Evolutionary conservation across 805 yeast genomes (phyloP), one percentile per base, ranked within the genome.

Genomic region (Candida ovalis): DNA sequence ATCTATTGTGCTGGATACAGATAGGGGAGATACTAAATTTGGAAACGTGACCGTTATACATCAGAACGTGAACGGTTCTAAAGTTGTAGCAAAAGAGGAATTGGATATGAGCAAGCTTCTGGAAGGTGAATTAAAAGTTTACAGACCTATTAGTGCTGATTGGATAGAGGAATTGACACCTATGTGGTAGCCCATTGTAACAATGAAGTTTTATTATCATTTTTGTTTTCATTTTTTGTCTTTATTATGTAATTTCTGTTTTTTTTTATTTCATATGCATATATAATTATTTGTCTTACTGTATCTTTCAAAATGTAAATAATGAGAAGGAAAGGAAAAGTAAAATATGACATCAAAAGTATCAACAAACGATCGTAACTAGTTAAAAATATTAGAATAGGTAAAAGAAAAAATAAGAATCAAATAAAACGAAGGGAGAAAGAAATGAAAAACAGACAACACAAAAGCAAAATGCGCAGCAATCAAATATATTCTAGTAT

Each of bases 11-110:
- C 69, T 36, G 63, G 70, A 40, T 22, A 74, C 69, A 4, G 40
- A 48, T 4, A 40, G 63, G 12, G 63, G 56, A 10, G 68, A 65
- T 19, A 55, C 53, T 1, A 62, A 58, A 13, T 42, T 52, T 2
- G 52, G 55, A 1, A 51, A 50, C 17, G 35, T 78, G 8, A 51
- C 54, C 12, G 68, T 79, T 9, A 63, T 72, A 3, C 82, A 80
- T 50, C 84, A 79, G 55, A 80, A 80, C 53, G 76, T 74, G 9
- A 68, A 67, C 43, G 76, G 75, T 1, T 66, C 61, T 10, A 68
- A 70, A 42, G 54, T 53, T 3, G 84, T 80, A 1, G 52, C 61
- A 15, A 58, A 55, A 32, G 78, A 75, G 30, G 70, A 67, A 25
- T 52, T 74, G 24, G 67, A 65, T 12, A 54, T 78, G 21, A 58